These are phyloP conservation scores for Fusarium sp. DNA, from an alignment of 2,329 filamentous ascomycete species.

Conservation along the genomic window DNA sequence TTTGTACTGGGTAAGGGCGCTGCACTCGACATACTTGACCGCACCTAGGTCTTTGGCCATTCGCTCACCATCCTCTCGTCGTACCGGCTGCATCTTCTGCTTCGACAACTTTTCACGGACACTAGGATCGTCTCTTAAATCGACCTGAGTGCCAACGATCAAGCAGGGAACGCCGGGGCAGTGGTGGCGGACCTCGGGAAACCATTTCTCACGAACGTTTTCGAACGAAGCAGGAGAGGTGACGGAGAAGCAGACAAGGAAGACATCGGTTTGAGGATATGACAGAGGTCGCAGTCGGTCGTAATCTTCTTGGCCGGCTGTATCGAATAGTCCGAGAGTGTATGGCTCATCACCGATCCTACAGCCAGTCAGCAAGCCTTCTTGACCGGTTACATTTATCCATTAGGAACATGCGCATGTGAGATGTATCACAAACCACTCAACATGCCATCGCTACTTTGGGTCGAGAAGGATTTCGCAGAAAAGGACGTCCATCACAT, in stretches of 20 bases:
- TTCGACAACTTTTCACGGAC: conserved; percentile 92
- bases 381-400: background rate
- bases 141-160: conserved; percentile 97
- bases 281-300: conserved; percentile 95
- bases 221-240: conserved; percentile 98
- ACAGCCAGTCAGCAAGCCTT: conserved; percentile 36
- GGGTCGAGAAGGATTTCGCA: conserved; percentile 10
- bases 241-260: conserved; percentile 98
- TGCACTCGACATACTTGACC: conserved; percentile 99
- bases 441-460: conserved; percentile 8
- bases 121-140: conserved; percentile 88
- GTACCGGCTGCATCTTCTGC: conserved; percentile 95
- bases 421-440: background rate
- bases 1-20: conserved; percentile 97
- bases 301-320: conserved; percentile 99
- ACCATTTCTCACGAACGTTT: conserved; percentile 99
- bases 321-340: conserved; percentile 97
- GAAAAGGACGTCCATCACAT: conserved; percentile 18
- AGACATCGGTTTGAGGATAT: conserved; percentile 98
- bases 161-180: conserved; percentile 97
- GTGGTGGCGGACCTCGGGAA: conserved; percentile 98
- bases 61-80: conserved; percentile 90
- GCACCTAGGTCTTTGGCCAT: conserved; percentile 98
- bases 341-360: conserved; percentile 99
- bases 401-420: conserved; percentile 14